Base-by-base conservation (phyloP, 306 rosid species). In the Dryas octopetala region DNA sequence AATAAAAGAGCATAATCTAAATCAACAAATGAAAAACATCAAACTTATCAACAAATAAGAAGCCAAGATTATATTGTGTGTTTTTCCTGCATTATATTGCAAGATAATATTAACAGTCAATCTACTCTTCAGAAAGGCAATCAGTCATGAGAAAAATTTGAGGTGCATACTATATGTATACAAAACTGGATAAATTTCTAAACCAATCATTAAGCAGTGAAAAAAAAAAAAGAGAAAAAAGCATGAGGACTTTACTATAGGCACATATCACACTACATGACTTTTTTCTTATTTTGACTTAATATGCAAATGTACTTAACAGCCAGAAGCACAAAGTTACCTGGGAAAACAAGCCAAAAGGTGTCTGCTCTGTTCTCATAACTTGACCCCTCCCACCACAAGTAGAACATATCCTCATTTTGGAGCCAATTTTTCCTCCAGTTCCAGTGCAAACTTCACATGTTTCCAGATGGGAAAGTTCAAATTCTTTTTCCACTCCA, bases 341-440 rank as follows among this genome's bases (percentile, higher is more conserved):
- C 99, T 95, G 97, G 40, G 97, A 95, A 87, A 95, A 95, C 91
- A 95, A 40, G 79, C 99, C 99, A 83, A 95, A 95, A 83, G 99
- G 99, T 76, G 99, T 95, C 84, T 90, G 99, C 81, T 95, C 99
- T 23, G 99, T 90, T 87, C 92, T 95, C 99, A 95, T 95, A 84
- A 95, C 97, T 82, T 95, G 99, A 85, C 99, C 99, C 84, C 99
- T 90, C 63, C 99, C 99, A 79, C 99, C 99, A 89, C 99, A 95
- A 49, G 93, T 90, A 78, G 99, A 86, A 80, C 99, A 90, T 79
- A 92, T 83, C 83, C 96, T 89, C 96, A 69, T 90, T 90, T 89
- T 92, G 85, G 99, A 85, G 60, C 97, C 97, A 38, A 77, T 41
- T 82, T 89, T 95, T 66, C 96, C 87, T 71, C 99, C 99, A 10